These are phyloP conservation scores for Volvox carteri DNA, from an alignment of 163 green algal genomes.

Conservation along the genomic window DNA sequence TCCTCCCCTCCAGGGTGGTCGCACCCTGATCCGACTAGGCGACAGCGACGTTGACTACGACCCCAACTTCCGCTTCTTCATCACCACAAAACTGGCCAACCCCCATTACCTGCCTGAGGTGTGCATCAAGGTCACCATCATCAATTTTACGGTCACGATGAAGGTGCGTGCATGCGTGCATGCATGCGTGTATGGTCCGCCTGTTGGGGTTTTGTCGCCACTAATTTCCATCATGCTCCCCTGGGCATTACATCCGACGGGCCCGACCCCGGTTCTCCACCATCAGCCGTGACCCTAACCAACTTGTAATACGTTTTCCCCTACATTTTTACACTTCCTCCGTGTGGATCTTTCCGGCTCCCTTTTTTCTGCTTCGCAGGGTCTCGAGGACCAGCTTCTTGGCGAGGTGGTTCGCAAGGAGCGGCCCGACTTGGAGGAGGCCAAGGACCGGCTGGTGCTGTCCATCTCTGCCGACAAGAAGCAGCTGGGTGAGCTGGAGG, in stretches of 20 bases:
- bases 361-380: too few relatives aligned
- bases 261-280: too few relatives aligned
- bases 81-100: constrained; percentile 89
- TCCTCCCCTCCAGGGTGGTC: constrained; percentile 49
- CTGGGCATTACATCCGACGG: too few relatives aligned
- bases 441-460: constrained; percentile 86
- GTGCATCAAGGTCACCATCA: constrained; percentile 93
- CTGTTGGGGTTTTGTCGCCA: too few relatives aligned
- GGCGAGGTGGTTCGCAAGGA: constrained; percentile 87
- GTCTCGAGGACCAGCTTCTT: constrained; percentile 58
- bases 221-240: too few relatives aligned
- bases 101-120: constrained; percentile 92
- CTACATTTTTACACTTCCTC: too few relatives aligned
- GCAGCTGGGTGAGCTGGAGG: constrained; percentile 82
- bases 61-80: constrained; percentile 88
- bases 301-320: too few relatives aligned
- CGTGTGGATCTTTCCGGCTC: too few relatives aligned
- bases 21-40: constrained; percentile 83
- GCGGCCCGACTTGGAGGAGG: constrained; percentile 87
- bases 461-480: constrained; percentile 87
- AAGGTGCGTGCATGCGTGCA: constrained; percentile 64
- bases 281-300: too few relatives aligned
- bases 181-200: too few relatives aligned
- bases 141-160: constrained; percentile 93
- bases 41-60: constrained; percentile 90